phyloP scores from a whole-genome alignment of 805 yeast genomes.

The Candida anglica region DNA sequence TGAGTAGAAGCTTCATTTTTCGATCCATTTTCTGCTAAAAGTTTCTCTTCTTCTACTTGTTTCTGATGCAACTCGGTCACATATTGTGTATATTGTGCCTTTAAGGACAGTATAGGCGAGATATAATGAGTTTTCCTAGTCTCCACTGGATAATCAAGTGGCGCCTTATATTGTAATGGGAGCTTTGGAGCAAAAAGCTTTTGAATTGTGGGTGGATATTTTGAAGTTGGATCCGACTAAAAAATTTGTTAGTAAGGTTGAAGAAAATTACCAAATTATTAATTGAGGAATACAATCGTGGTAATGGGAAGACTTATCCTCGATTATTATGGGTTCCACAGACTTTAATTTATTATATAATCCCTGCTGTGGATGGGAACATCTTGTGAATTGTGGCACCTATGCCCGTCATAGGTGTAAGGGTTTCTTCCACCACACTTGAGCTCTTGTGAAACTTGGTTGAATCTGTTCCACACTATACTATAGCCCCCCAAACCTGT shows the following conservation, averaged over 20 bases:
- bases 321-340: no score
- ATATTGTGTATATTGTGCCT: conserved; percentile 21
- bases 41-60: conserved; percentile 19
- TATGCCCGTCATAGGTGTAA: no score
- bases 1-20: conserved; percentile 3
- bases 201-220: conserved; percentile 40
- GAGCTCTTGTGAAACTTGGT: no score
- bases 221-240: conserved; percentile 14
- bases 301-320: no score
- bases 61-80: conserved; percentile 27
- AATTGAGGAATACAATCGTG: no score
- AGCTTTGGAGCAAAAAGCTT: conserved; percentile 55
- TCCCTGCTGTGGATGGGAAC: no score
- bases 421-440: no score
- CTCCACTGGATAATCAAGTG: conserved; percentile 47
- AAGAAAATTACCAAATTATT: no score
- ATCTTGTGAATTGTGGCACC: no score
- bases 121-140: conserved; percentile 44
- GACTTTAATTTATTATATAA: no score
- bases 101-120: conserved; percentile 40
- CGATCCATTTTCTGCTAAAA: conserved; percentile 10
- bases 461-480: no score
- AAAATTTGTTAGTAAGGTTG: conserved; percentile 1
- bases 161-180: conserved; percentile 47
- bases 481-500: no score